These are phyloP conservation scores for Lentinula edodes DNA, from an alignment of 768 basidiomycete species.

Conservation along the genomic window DNA sequence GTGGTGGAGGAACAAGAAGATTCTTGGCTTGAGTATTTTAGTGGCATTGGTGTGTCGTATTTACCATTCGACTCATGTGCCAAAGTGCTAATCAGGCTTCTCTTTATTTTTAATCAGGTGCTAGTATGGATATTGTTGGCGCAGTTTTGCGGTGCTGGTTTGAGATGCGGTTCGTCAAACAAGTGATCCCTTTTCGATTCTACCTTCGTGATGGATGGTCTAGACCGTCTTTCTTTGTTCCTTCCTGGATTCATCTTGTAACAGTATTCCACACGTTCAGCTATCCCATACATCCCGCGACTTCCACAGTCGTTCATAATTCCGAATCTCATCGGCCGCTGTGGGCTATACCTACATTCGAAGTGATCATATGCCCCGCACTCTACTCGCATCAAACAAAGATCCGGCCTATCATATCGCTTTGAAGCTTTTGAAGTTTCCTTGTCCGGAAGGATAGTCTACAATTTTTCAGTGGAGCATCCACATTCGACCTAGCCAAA, in stretches of 20 bases:
- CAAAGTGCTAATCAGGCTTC: background rate
- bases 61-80: background rate
- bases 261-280: background rate
- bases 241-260: background rate
- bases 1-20: slow-evolving; percentile 85
- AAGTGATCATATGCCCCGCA: background rate
- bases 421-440: background rate
- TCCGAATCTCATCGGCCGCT: background rate
- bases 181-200: background rate
- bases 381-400: background rate
- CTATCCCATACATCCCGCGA: background rate
- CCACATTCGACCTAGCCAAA: background rate
- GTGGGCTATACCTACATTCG: background rate
- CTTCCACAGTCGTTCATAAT: background rate
- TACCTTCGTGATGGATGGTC: background rate
- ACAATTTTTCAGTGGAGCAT: background rate
- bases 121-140: slow-evolving; percentile 71
- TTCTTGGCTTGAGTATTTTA: slow-evolving; percentile 58
- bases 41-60: slow-evolving; percentile 57
- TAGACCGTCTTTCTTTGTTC: background rate
- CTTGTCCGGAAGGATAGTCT: background rate
- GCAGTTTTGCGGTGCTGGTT: slow-evolving; percentile 81
- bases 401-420: slow-evolving; percentile 15
- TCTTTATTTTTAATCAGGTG: background rate
- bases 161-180: slow-evolving; percentile 49